phyloP scores from a whole-genome alignment of 441 rosid genomes.

The Gossypium schwendimanii region DNA sequence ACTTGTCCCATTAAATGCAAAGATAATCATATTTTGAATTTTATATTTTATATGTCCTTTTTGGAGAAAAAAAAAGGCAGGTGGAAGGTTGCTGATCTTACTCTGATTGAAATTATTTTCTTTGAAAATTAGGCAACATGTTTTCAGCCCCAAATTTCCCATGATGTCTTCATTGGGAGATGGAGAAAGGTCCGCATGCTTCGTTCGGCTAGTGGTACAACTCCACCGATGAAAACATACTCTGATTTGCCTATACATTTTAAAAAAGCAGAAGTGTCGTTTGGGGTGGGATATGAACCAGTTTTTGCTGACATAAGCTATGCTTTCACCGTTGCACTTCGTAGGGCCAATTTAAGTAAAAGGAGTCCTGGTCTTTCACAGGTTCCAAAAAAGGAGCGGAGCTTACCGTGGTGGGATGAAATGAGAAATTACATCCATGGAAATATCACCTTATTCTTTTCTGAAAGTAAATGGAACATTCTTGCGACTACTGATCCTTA shows the following conservation, averaged over 20 bases:
- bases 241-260: slow-evolving; percentile 73
- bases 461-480: slow-evolving; percentile 65
- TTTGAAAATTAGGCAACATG: slow-evolving; percentile 71
- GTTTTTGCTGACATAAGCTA: slow-evolving; percentile 89
- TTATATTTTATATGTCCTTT: not conserved
- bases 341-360: slow-evolving; percentile 88
- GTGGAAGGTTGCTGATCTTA: not conserved
- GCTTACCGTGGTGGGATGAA: slow-evolving; percentile 99
- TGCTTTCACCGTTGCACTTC: slow-evolving; percentile 97
- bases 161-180: slow-evolving; percentile 88
- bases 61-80: not conserved
- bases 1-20: not conserved
- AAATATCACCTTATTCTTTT: slow-evolving; percentile 53
- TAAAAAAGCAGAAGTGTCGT: slow-evolving; percentile 71
- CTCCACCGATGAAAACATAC: slow-evolving; percentile 93
- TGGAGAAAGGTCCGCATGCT: slow-evolving; percentile 96
- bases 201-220: slow-evolving; percentile 95
- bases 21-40: not conserved
- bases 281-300: slow-evolving; percentile 98
- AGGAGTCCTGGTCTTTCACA: slow-evolving; percentile 53
- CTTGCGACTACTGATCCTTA: slow-evolving; percentile 96
- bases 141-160: slow-evolving; percentile 91
- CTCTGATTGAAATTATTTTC: slow-evolving; percentile 20
- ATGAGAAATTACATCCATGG: slow-evolving; percentile 95
- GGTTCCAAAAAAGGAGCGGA: slow-evolving; percentile 80